Evolutionary conservation across 1,284 basidiomycete genomes (phyloP).

Genomic region (Mycena sp.): DNA sequence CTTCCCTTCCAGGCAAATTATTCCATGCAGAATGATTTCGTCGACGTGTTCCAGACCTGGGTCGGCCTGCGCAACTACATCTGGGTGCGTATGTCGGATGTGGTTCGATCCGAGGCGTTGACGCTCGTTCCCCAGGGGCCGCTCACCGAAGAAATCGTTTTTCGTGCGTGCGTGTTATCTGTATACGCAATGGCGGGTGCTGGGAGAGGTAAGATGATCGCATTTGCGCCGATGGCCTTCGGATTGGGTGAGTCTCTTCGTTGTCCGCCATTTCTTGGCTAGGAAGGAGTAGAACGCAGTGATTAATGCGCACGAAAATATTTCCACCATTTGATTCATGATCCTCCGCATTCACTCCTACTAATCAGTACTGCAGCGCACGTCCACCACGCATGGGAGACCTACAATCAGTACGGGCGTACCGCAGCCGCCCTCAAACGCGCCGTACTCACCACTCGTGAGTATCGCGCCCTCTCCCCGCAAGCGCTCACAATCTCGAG

Average conservation of each 20-base stretch:
- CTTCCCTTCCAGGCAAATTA: slow-evolving; percentile 55
- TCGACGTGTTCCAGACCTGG: slow-evolving; percentile 57
- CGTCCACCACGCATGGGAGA: slow-evolving; percentile 90
- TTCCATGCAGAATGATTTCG: slow-evolving; percentile 53
- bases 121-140: slow-evolving; percentile 68
- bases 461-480: slow-evolving; percentile 40
- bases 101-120: slow-evolving; percentile 2
- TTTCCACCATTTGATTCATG: too few relatives aligned
- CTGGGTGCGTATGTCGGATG: slow-evolving; percentile 60
- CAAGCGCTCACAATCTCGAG: neutral
- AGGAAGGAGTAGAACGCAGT: too few relatives aligned
- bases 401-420: slow-evolving; percentile 76
- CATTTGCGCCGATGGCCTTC: slow-evolving; percentile 87
- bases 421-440: slow-evolving; percentile 67
- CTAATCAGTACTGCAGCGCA: slow-evolving; percentile 68
- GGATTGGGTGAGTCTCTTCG: slow-evolving; percentile 72
- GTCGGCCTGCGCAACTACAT: slow-evolving; percentile 81
- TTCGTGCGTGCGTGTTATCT: slow-evolving; percentile 85
- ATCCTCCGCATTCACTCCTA: neutral
- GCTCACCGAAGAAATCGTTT: slow-evolving; percentile 93
- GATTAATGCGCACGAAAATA: too few relatives aligned
- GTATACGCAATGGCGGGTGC: slow-evolving; percentile 77
- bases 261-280: neutral
- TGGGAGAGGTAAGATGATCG: slow-evolving; percentile 69
- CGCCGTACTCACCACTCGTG: slow-evolving; percentile 70